Evolutionary conservation across 2,329 filamentous ascomycete species (phyloP), one percentile per base, ranked within the genome.

Genomic region (Didymella arachidicola): DNA sequence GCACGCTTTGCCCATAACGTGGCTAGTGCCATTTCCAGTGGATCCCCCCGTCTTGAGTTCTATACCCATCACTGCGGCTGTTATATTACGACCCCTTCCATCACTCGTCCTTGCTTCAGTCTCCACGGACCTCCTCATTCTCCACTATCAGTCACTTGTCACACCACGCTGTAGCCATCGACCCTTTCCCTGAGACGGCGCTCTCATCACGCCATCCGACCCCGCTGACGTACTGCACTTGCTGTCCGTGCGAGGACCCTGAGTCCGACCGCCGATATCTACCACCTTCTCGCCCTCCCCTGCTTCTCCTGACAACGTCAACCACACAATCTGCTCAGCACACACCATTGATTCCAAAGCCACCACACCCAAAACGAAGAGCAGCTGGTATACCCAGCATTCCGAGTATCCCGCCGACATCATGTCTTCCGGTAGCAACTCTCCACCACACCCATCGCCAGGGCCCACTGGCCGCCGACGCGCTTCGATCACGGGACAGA

Each of bases 401-500:
- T 34, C 32, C 32, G 54, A 55, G 51, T 27, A 56, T 42, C 53
- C 42, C 57, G 54, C 57, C 63, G 75, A 32, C 53, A 56, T 55
- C 60, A 77, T 77, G 73, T 74, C 75, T 53, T 72, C 74, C 66
- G 77, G 74, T 67, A 74, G 75, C 61, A 75, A 77, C 69, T 76
- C 75, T 50, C 77, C 77, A 27, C 77, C 76, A 29, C 72, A 73
- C 45, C 71, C 75, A 44, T 74, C 77, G 38, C 74, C 75, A 38
- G 70, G 66, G 53, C 66, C 73, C 32, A 69, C 76, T 16, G 72
- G 77, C 47, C 70, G 73, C 43, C 79, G 81, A 47, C 80, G 81
- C 62, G 78, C 80, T 34, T 82, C 80, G 6, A 75, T 83, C 59
- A 79, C 79, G 2, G 79, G 80, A 62, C 78, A 81, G 70, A 80